Evolutionary conservation across 495 filamentous ascomycete genomes (phyloP), one percentile per base, ranked within the genome.

Genomic region (Platismatia glauca): DNA sequence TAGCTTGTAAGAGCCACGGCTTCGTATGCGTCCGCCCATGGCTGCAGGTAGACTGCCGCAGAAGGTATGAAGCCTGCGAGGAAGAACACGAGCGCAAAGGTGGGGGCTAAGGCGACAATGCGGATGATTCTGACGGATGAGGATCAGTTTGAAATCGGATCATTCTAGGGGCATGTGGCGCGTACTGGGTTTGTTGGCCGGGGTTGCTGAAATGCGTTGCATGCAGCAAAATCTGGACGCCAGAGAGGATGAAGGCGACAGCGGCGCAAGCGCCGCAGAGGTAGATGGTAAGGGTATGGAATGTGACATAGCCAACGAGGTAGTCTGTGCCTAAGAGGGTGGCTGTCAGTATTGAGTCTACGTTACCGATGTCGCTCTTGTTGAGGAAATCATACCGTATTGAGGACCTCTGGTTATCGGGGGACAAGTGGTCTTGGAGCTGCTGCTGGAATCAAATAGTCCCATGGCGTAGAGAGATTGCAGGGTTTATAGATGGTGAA

Each of bases 1-100:
- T 75, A 77, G 15, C 56, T 52, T 16, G 64, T 63, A 0, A 77
- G 64, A 11, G 72, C 72, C 55, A 75, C 63, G 4, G 61, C 64
- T 57, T 77, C 70, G 41, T 72, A 68, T 0, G 73, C 55, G 50
- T 72, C 68, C 1, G 67, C 57, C 71, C 71, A 75, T 34, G 68
- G 62, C 7, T 66, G 33, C 1, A 77, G 31, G 57, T 74, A 76
- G 11, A 72, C 67, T 41, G 72, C 68, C 2, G 64, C 52, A 15
- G 67, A 60, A 15, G 72, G 74, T 31, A 71, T 69, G 22, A 52
- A 59, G 24, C 75, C 70, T 0, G 64, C 50, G 15, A 77, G 43
- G 16, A 72, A 74, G 0, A 70, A 72, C 29, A 70, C 33, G 16
- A 74, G 60, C 0, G 72, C 62, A 39, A 72, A 75, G 12, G 67